A percentile compares a stretch with the other conserved stretches of the same genome.
phyloP scores from a whole-genome alignment of 73 alveolate species.

The Paramecium caudatum region DNA sequence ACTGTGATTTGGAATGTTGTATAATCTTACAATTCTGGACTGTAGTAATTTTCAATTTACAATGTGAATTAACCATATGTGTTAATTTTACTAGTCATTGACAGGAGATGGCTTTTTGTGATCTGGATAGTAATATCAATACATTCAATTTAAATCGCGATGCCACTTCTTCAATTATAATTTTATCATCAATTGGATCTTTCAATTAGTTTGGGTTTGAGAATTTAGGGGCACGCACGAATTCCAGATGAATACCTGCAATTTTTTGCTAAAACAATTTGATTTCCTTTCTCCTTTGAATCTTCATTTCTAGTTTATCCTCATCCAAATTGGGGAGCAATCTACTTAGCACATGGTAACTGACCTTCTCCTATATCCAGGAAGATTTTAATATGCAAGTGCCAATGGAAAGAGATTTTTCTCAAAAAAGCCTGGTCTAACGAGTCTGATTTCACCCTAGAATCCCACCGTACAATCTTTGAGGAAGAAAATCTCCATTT shows the following conservation, averaged over 20 bases:
- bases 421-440: constrained; percentile 46
- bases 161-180: constrained; percentile 27
- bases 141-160: constrained; percentile 51
- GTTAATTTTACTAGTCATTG: not conserved
- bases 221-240: constrained; percentile 55
- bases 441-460: constrained; percentile 43
- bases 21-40: constrained; percentile 53
- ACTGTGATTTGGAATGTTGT: constrained; percentile 16
- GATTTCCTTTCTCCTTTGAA: constrained; percentile 16
- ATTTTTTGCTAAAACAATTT: constrained; percentile 39
- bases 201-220: constrained; percentile 32
- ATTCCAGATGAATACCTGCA: constrained; percentile 38
- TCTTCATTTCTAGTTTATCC: not conserved
- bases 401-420: constrained; percentile 5
- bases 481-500: constrained; percentile 57
- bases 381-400: constrained; percentile 25
- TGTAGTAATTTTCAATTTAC: constrained; percentile 57
- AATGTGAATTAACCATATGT: constrained; percentile 31
- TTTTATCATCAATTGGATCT: constrained; percentile 46
- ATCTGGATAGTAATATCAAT: no score
- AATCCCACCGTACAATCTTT: constrained; percentile 51
- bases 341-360: not conserved
- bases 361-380: constrained; percentile 67
- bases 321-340: constrained; percentile 56
- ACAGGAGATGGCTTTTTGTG: constrained; percentile 5